Percentiles rank a stretch among this genome's conserved stretches.
These are phyloP conservation scores for Medicago ruthenica DNA, from an alignment of 306 rosid species.

Conservation along the genomic window DNA sequence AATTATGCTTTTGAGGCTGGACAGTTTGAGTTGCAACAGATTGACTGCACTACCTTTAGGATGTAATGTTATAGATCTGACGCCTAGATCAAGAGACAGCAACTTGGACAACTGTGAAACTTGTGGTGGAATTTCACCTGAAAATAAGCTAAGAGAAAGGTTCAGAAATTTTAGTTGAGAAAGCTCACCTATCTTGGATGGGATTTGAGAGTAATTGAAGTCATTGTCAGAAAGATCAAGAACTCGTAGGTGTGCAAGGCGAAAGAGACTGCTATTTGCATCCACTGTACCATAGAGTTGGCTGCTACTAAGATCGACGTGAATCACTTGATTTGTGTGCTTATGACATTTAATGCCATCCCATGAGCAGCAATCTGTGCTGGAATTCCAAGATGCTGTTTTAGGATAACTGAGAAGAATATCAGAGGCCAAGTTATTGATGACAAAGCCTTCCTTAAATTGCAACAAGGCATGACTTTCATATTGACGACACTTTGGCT, in stretches of 20 bases:
- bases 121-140: slow-evolving; percentile 20
- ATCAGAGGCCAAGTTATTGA: neutral
- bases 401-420: slow-evolving; percentile 38
- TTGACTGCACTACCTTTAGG: neutral
- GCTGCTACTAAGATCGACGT: slow-evolving; percentile 36
- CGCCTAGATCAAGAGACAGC: slow-evolving; percentile 21
- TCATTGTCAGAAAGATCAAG: slow-evolving; percentile 45
- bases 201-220: slow-evolving; percentile 48
- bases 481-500: neutral
- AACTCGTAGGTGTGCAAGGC: slow-evolving; percentile 1
- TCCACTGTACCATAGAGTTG: slow-evolving; percentile 32
- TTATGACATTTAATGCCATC: slow-evolving; percentile 40
- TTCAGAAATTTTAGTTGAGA: slow-evolving; percentile 31
- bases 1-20: slow-evolving; percentile 10
- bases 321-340: slow-evolving; percentile 28
- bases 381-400: slow-evolving; percentile 29
- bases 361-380: slow-evolving; percentile 46
- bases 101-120: slow-evolving; percentile 36
- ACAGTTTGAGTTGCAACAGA: neutral
- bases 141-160: neutral
- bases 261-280: slow-evolving; percentile 29
- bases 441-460: slow-evolving; percentile 35
- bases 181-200: slow-evolving; percentile 36
- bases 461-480: slow-evolving; percentile 40
- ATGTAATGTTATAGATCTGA: too few relatives aligned